A percentile compares a stretch with the other conserved stretches of the same genome.
Evolutionary conservation across 148 eudicot species (phyloP).

Genomic region (Diospyros kaki): DNA sequence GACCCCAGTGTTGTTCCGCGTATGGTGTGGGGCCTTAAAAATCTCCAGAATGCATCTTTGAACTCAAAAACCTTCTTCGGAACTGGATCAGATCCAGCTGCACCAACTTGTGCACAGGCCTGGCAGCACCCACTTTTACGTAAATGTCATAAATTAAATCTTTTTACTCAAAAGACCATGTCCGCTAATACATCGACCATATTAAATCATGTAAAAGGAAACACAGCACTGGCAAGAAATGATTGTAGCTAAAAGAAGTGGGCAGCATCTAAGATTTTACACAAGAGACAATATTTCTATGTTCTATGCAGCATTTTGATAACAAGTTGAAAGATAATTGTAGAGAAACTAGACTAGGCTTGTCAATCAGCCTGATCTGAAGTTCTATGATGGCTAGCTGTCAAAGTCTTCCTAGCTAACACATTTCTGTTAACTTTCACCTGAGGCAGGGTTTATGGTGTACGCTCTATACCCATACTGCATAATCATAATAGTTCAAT

Average conservation of each 20-base stretch:
- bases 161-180: conserved; percentile 12
- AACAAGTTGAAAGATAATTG: not conserved
- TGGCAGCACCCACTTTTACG: conserved; percentile 35
- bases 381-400: not conserved
- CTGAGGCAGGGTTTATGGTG: not conserved
- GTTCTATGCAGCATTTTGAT: not conserved
- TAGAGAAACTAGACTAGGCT: not conserved
- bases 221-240: conserved; percentile 1
- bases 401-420: not conserved
- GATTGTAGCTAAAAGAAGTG: not conserved
- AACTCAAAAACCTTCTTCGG: conserved; percentile 52
- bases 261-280: not conserved
- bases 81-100: conserved; percentile 73
- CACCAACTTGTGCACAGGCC: conserved; percentile 81
- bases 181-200: not conserved
- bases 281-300: not conserved
- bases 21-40: conserved; percentile 92
- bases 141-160: conserved; percentile 21
- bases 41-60: conserved; percentile 91
- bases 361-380: conserved; percentile 11
- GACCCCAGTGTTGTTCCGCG: conserved; percentile 98
- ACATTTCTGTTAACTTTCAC: not conserved
- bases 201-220: conserved; percentile 7
- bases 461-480: not conserved
- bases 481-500: not conserved